phyloP scores from a whole-genome alignment of 164 flowering plant genomes.

The Liriodendron chinense region DNA sequence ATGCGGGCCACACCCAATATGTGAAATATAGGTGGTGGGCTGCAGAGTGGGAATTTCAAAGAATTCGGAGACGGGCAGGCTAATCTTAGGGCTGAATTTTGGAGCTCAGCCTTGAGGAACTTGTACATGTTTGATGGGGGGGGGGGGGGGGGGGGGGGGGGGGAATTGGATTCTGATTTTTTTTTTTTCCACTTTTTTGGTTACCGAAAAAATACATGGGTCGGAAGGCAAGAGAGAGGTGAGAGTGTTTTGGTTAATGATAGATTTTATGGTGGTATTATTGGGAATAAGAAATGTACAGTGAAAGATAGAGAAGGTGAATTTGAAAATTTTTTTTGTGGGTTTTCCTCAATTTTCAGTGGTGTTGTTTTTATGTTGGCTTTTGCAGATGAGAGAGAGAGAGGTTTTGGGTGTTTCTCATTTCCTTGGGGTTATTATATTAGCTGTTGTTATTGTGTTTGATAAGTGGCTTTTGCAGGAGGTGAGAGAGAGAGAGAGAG shows the following conservation, averaged over 20 bases:
- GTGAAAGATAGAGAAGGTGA: slow-evolving; percentile 3
- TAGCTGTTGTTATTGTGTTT: not conserved
- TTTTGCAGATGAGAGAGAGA: not conserved
- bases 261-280: slow-evolving; percentile 3
- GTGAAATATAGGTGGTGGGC: too few species aligned
- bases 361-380: not conserved
- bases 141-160: too few species aligned
- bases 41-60: not conserved
- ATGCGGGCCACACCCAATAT: not conserved
- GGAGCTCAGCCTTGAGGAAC: slow-evolving; percentile 4
- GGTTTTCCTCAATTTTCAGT: not conserved
- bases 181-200: slow-evolving; percentile 7
- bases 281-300: slow-evolving; percentile 18
- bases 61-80: not conserved
- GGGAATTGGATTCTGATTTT: slow-evolving; percentile 3
- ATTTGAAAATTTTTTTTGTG: slow-evolving; percentile 11
- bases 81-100: slow-evolving; percentile 12
- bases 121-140: slow-evolving; percentile 2
- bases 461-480: not conserved
- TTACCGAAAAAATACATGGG: not conserved
- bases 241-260: slow-evolving; percentile 4
- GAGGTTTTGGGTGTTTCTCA: not conserved
- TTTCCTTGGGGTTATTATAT: not conserved
- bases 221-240: not conserved
- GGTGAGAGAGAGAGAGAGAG: too few species aligned